Evolutionary conservation across 2,329 filamentous ascomycete genomes (phyloP).

Genomic region (Onygena corvina): DNA sequence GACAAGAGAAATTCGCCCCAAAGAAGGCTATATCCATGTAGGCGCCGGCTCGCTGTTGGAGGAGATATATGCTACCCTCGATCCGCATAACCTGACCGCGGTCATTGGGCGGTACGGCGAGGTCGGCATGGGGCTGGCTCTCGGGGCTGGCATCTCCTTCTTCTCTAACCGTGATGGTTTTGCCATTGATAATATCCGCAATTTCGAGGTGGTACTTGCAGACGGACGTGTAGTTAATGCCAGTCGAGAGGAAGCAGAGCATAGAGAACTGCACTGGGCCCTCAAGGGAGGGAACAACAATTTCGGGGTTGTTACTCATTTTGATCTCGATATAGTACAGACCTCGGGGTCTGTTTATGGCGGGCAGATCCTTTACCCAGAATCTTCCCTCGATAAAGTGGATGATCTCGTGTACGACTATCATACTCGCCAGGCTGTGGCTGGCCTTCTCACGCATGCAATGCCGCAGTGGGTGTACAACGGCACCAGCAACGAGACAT

Average conservation of each 20-base stretch:
- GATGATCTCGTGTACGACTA: slow-evolving; percentile 9
- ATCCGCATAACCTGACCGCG: slow-evolving; percentile 4
- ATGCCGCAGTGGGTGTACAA: slow-evolving; percentile 8
- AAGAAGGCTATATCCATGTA: neutral
- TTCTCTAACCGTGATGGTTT: slow-evolving; percentile 26
- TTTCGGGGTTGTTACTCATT: slow-evolving; percentile 30
- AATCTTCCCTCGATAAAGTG: slow-evolving; percentile 5
- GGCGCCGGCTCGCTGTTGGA: neutral
- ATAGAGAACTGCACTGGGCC: slow-evolving; percentile 41
- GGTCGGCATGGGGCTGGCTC: slow-evolving; percentile 8
- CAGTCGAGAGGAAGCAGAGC: slow-evolving; percentile 21
- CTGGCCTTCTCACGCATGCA: slow-evolving; percentile 5
- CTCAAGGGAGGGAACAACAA: slow-evolving; percentile 37
- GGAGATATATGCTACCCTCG: slow-evolving; percentile 5
- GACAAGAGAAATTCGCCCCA: neutral
- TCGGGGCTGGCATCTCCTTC: slow-evolving; percentile 30
- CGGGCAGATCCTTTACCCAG: slow-evolving; percentile 1
- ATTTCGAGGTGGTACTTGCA: slow-evolving; percentile 31
- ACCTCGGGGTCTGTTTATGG: slow-evolving; percentile 6
- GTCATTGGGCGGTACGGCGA: slow-evolving; percentile 7
- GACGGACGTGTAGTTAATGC: slow-evolving; percentile 29
- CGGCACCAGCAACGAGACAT: slow-evolving; percentile 1
- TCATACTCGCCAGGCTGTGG: slow-evolving; percentile 8
- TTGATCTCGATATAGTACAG: slow-evolving; percentile 31
- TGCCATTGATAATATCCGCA: slow-evolving; percentile 28